phyloP scores from a whole-genome alignment of 352 stramenopile species.

The Plasmopara viticola region DNA sequence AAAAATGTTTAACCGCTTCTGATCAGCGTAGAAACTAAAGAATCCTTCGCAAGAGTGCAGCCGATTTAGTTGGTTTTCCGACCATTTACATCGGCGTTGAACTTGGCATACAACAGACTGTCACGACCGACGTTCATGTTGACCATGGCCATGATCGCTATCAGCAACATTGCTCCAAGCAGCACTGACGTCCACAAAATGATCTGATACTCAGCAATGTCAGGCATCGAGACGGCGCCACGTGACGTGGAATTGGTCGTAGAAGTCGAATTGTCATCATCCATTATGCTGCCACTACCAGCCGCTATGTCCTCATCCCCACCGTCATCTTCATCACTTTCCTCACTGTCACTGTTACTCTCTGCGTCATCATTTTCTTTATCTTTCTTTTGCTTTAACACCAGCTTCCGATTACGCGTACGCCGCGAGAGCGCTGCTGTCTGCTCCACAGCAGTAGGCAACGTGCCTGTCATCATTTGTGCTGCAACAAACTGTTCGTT shows the following conservation, averaged over 20 bases:
- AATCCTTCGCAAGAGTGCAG: too few species aligned
- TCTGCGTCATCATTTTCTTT: constrained; percentile 10
- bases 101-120: constrained; percentile 84
- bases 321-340: constrained; percentile 11
- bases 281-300: constrained; percentile 19
- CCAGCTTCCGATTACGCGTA: constrained; percentile 19
- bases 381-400: constrained; percentile 10
- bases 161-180: constrained; percentile 40
- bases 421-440: constrained; percentile 24
- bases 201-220: constrained; percentile 78
- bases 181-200: constrained; percentile 75
- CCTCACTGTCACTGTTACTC: constrained; percentile 15
- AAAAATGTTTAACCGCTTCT: too few species aligned
- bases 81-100: constrained; percentile 47
- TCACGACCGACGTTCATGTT: constrained; percentile 73
- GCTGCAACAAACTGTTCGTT: constrained; percentile 19
- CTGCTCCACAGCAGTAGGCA: constrained; percentile 15
- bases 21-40: too few species aligned
- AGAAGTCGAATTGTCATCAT: constrained; percentile 20
- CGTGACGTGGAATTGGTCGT: constrained; percentile 19
- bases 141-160: constrained; percentile 49
- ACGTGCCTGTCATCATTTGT: constrained; percentile 32
- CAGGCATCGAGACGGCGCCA: constrained; percentile 38
- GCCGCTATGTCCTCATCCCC: constrained; percentile 9
- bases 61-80: constrained; percentile 45